Evolutionary conservation across 495 filamentous ascomycete species (phyloP).

Genomic region (Sabuloglossum arenarium): DNA sequence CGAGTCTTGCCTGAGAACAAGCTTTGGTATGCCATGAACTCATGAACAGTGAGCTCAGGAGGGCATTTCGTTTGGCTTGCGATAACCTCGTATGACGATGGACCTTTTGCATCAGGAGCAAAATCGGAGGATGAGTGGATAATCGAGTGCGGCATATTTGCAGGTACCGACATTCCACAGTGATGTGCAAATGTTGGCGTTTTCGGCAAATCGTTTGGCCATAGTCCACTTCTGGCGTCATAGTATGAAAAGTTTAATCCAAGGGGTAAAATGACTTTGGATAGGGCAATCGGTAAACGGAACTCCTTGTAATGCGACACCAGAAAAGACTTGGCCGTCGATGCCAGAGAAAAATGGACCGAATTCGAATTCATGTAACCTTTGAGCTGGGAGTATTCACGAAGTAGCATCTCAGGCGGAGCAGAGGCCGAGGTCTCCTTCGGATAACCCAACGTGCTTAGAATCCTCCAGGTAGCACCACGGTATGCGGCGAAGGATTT

Average conservation of each 20-base stretch:
- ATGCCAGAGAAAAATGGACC: conserved; percentile 17
- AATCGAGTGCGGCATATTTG: conserved; percentile 8
- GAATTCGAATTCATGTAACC: conserved; percentile 2
- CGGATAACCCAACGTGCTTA: conserved; percentile 11
- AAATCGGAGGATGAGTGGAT: conserved; percentile 8
- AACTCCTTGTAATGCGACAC: conserved; percentile 15
- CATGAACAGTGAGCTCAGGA: conserved; percentile 21
- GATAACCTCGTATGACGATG: conserved; percentile 32
- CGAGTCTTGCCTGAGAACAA: conserved; percentile 23
- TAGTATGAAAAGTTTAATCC: conserved; percentile 16
- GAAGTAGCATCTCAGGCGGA: conserved; percentile 5
- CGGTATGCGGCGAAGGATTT: conserved; percentile 10
- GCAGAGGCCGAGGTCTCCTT: neutral
- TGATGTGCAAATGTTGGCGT: conserved; percentile 14
- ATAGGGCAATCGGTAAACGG: conserved; percentile 14
- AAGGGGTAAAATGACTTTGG: conserved; percentile 12
- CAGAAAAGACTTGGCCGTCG: conserved; percentile 18
- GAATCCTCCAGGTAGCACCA: conserved; percentile 15
- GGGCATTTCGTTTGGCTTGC: conserved; percentile 31
- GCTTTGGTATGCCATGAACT: conserved; percentile 29
- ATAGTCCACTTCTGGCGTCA: conserved; percentile 11
- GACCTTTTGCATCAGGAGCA: conserved; percentile 16
- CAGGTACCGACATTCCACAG: conserved; percentile 13
- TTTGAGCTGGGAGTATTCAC: conserved; percentile 9
- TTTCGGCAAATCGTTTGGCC: conserved; percentile 10